phyloP scores from a whole-genome alignment of 176 grass and related monocot species.

The Zea luxurians region DNA sequence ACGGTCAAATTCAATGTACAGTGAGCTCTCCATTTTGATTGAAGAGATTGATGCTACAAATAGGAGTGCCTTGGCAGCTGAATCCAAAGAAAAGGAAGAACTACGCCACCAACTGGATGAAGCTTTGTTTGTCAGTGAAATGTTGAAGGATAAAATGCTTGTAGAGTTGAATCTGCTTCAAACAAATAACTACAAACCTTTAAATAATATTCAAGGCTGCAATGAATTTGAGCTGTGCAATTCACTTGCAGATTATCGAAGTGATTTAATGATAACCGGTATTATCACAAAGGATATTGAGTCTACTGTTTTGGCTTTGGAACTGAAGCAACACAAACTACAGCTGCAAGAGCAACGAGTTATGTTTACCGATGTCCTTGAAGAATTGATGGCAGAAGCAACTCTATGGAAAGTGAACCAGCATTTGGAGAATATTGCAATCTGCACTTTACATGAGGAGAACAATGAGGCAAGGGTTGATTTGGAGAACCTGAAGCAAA shows the following conservation, averaged over 20 bases:
- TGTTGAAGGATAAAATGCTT: slow-evolving; percentile 47
- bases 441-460: slow-evolving; percentile 52
- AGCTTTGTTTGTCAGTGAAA: slow-evolving; percentile 37
- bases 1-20: slow-evolving; percentile 71
- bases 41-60: slow-evolving; percentile 73
- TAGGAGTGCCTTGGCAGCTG: slow-evolving; percentile 45
- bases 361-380: slow-evolving; percentile 44
- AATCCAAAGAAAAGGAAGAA: slow-evolving; percentile 68
- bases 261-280: slow-evolving; percentile 43
- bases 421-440: slow-evolving; percentile 43
- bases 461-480: slow-evolving; percentile 38
- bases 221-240: slow-evolving; percentile 50
- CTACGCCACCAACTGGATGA: slow-evolving; percentile 50
- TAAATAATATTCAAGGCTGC: slow-evolving; percentile 27
- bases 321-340: slow-evolving; percentile 44
- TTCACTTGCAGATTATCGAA: slow-evolving; percentile 40
- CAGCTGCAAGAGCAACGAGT: slow-evolving; percentile 45
- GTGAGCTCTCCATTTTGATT: slow-evolving; percentile 63
- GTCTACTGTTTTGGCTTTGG: slow-evolving; percentile 50
- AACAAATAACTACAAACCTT: slow-evolving; percentile 13
- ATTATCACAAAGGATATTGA: slow-evolving; percentile 58
- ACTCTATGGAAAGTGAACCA: slow-evolving; percentile 61
- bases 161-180: slow-evolving; percentile 42
- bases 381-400: slow-evolving; percentile 54
- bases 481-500: slow-evolving; percentile 40